Percentiles rank a stretch among this genome's conserved stretches.
phyloP scores from a whole-genome alignment of 1,284 basidiomycete species.

The Ustilago trichophora region DNA sequence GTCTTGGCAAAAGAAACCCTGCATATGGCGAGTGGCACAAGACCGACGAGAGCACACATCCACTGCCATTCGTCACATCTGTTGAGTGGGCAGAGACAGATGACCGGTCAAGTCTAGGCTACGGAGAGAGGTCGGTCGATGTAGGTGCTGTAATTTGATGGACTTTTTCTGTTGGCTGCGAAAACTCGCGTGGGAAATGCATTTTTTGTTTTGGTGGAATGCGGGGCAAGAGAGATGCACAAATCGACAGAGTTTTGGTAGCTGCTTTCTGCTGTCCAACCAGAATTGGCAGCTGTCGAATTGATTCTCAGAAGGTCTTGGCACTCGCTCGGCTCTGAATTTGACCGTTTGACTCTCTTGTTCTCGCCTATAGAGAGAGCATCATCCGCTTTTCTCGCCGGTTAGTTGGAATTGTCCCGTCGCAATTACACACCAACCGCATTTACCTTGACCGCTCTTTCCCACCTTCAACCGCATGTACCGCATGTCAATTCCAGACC shows the following conservation, averaged over 20 bases:
- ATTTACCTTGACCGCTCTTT: too few species aligned
- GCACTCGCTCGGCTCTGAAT: neutral
- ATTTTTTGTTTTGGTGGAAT: neutral
- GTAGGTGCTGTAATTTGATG: neutral
- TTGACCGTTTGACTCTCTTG: neutral
- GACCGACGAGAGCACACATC: too few species aligned
- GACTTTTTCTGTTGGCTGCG: neutral
- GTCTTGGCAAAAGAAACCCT: neutral
- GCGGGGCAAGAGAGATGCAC: neutral
- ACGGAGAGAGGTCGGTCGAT: neutral
- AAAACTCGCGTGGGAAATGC: neutral
- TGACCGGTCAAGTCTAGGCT: neutral
- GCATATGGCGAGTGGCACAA: neutral
- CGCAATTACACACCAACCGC: too few species aligned
- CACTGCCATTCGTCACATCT: too few species aligned
- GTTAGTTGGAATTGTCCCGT: neutral
- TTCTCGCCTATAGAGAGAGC: too few species aligned
- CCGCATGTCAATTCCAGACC: too few species aligned
- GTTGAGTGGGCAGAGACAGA: too few species aligned
- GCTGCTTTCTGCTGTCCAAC: neutral
- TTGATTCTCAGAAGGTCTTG: constrained; percentile 9
- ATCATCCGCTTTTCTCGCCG: constrained; percentile 1
- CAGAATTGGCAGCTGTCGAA: neutral
- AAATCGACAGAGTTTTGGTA: neutral
- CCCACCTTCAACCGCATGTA: too few species aligned